Percentiles rank a stretch among this genome's conserved stretches.
phyloP scores from a whole-genome alignment of 306 rosid genomes.

The Cyclanthera cordifolia region DNA sequence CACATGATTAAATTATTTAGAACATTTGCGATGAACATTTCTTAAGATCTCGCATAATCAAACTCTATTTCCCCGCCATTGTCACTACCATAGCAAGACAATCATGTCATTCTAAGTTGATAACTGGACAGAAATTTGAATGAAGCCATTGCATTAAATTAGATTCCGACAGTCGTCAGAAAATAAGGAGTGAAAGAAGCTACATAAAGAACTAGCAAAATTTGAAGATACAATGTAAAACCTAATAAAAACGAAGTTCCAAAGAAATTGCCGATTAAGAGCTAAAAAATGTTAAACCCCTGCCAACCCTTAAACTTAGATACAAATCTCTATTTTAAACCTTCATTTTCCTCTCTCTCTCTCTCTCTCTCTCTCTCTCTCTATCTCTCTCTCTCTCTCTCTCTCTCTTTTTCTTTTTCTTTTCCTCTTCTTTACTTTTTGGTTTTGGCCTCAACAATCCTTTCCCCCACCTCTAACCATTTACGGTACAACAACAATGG shows the following conservation, averaged over 20 bases:
- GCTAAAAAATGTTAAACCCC: conserved; percentile 33
- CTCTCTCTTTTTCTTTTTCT: neutral
- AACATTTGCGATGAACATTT: no score
- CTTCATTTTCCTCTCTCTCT: conserved; percentile 23
- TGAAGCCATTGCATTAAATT: no score
- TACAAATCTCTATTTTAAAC: conserved; percentile 42
- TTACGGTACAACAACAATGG: conserved; percentile 78
- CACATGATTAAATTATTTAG: no score
- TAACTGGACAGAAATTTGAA: no score
- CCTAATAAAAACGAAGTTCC: conserved; percentile 29
- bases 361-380: conserved; percentile 1
- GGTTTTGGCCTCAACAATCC: conserved; percentile 29
- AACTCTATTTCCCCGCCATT: no score
- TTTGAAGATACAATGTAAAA: conserved; percentile 58
- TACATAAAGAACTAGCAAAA: conserved; percentile 12
- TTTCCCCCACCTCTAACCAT: conserved; percentile 40
- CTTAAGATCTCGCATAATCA: no score
- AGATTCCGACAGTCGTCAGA: neutral
- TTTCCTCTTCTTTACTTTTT: neutral
- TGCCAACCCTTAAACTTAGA: conserved; percentile 33
- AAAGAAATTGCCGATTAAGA: conserved; percentile 18
- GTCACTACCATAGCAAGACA: no score
- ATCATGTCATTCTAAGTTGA: no score
- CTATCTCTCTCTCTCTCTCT: conserved; percentile 11
- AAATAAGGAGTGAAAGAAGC: neutral